Evolutionary conservation across 345 rosid genomes (phyloP).

Genomic region (Camelina laxa): DNA sequence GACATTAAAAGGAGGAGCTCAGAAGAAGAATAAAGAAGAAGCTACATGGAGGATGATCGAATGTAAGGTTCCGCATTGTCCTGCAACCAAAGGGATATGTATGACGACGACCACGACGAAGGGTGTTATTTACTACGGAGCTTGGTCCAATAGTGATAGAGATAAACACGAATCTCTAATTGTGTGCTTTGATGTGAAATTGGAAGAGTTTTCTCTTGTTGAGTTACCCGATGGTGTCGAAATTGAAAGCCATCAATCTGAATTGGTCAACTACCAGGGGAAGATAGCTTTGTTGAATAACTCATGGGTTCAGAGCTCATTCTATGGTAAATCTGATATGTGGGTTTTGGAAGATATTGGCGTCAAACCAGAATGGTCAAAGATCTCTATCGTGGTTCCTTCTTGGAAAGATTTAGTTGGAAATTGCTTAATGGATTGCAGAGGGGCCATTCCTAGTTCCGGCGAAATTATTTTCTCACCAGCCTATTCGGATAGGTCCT

Average conservation of each 20-base stretch:
- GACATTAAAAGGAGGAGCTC: not conserved
- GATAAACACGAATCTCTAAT: not conserved
- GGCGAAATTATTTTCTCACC: not conserved
- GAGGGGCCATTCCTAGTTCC: not conserved
- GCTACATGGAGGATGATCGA: not conserved
- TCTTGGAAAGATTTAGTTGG: not conserved
- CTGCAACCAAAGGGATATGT: not conserved
- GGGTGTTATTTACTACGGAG: constrained; percentile 7
- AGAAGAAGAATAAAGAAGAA: not conserved
- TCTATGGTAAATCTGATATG: not conserved
- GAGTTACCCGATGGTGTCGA: not conserved
- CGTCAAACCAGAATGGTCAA: constrained; percentile 13
- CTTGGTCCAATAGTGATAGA: not conserved
- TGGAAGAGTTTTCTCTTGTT: not conserved
- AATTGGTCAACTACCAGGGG: not conserved
- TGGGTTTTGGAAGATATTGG: constrained; percentile 8
- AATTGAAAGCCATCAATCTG: not conserved
- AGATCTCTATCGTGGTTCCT: not conserved
- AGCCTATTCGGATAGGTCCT: not conserved
- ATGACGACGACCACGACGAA: not conserved
- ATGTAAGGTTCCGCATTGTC: not conserved
- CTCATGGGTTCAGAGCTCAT: not conserved
- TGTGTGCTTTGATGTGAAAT: constrained; percentile 1
- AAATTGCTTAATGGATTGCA: too few relatives aligned
- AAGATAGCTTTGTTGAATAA: not conserved